Conservation (phyloP, 306 rosid species). For the Cucurbita argyrosperma region DNA sequence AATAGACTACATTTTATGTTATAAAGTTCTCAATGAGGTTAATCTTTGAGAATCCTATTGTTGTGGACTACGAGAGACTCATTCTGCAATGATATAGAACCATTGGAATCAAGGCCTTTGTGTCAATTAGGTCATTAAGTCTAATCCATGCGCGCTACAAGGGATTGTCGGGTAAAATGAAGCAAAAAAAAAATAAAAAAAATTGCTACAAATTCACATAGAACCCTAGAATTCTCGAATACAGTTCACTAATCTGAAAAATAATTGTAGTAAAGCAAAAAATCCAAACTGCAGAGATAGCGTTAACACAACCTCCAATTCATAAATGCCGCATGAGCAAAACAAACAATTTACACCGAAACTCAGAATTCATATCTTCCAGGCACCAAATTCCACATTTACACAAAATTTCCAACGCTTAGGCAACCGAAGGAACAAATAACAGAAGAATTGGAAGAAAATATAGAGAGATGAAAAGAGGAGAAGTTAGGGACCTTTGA, state of each 20-base stretch:
- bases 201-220: background rate
- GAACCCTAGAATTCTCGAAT: background rate
- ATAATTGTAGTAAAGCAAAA: background rate
- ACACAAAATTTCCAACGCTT: background rate
- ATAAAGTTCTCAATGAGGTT: background rate
- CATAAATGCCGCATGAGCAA: background rate
- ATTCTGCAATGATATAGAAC: background rate
- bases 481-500: slow-evolving; percentile 39
- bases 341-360: too few species aligned
- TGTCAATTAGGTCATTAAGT: background rate
- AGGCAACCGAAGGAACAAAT: background rate
- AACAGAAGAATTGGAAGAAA: background rate
- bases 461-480: background rate
- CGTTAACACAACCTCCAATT: background rate
- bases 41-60: background rate
- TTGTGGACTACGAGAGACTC: background rate
- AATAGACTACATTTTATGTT: background rate
- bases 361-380: background rate
- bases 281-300: background rate
- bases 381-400: background rate
- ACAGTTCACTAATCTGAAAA: background rate
- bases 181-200: background rate
- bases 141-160: background rate
- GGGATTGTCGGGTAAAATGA: background rate
- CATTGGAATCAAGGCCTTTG: background rate